These are phyloP conservation scores for Kodamaea kaohsiungensis DNA, from an alignment of 805 yeast species.

Conservation along the genomic window DNA sequence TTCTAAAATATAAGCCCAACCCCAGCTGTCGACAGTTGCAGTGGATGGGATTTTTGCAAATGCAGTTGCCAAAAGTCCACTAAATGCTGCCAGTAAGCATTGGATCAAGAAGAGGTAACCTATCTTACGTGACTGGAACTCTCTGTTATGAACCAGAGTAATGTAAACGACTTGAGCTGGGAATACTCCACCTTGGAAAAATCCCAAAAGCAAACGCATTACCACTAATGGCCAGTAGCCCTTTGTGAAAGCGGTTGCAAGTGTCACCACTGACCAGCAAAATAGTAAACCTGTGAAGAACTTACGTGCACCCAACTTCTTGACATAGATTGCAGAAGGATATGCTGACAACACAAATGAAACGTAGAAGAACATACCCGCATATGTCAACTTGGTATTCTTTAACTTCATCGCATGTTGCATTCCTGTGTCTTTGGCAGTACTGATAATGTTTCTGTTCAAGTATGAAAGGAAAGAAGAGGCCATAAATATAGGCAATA, in stretches of 20 bases:
- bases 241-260: constrained; percentile 2
- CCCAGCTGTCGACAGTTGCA: neutral
- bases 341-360: constrained; percentile 2
- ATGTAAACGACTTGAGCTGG: constrained; percentile 10
- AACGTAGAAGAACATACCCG: constrained; percentile 6
- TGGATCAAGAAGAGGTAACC: constrained; percentile 5
- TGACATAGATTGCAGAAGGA: constrained; percentile 1
- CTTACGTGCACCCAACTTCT: constrained; percentile 2
- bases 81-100: constrained; percentile 5
- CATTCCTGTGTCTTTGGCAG: constrained; percentile 1
- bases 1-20: constrained; percentile 4
- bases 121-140: constrained; percentile 6
- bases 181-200: constrained; percentile 12
- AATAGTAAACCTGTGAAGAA: constrained; percentile 1
- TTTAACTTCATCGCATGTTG: neutral
- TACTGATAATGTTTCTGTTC: constrained; percentile 5
- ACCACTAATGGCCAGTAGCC: constrained; percentile 7
- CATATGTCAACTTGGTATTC: neutral
- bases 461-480: constrained; percentile 4
- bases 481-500: constrained; percentile 3
- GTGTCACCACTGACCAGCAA: constrained; percentile 2
- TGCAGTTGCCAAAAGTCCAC: constrained; percentile 2
- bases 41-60: neutral
- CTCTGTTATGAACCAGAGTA: constrained; percentile 5
- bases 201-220: constrained; percentile 10